Conservation (phyloP, 768 basidiomycete genomes). For the Pholiota conissans region DNA sequence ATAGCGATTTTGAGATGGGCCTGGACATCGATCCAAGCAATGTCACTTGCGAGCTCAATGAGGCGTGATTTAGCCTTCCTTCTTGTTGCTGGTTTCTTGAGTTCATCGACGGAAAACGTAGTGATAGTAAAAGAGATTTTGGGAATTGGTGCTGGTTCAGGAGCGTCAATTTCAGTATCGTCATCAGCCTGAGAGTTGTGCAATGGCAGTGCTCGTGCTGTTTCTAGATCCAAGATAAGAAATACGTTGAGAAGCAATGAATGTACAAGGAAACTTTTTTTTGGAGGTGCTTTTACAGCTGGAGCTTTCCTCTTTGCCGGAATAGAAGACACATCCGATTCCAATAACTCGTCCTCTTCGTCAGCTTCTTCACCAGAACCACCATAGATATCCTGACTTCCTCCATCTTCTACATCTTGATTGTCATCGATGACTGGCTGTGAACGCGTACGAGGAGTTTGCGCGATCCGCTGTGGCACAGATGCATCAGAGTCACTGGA, state of each 20-base stretch:
- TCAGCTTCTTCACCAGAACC: background rate
- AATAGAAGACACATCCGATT: background rate
- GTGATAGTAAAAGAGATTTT: slow-evolving; percentile 2
- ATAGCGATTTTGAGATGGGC: slow-evolving; percentile 8
- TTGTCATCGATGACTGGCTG: background rate
- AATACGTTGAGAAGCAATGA: background rate
- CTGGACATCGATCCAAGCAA: slow-evolving; percentile 9
- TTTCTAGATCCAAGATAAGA: background rate
- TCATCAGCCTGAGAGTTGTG: background rate
- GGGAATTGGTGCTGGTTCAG: background rate
- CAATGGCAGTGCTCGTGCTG: background rate
- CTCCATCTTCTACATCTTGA: background rate
- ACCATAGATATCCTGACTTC: background rate
- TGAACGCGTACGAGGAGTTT: background rate
- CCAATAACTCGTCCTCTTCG: too few relatives aligned
- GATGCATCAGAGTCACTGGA: background rate
- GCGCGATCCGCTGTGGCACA: background rate
- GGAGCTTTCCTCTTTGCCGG: background rate
- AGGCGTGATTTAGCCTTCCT: slow-evolving; percentile 6
- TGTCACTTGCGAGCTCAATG: background rate
- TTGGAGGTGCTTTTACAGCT: background rate
- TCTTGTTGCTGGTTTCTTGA: slow-evolving; percentile 2
- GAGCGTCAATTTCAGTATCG: background rate
- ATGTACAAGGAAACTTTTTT: background rate
- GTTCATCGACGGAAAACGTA: slow-evolving; percentile 8